Evolutionary conservation across 805 yeast species (phyloP).

Genomic region (Hanseniaspora occidentalis): DNA sequence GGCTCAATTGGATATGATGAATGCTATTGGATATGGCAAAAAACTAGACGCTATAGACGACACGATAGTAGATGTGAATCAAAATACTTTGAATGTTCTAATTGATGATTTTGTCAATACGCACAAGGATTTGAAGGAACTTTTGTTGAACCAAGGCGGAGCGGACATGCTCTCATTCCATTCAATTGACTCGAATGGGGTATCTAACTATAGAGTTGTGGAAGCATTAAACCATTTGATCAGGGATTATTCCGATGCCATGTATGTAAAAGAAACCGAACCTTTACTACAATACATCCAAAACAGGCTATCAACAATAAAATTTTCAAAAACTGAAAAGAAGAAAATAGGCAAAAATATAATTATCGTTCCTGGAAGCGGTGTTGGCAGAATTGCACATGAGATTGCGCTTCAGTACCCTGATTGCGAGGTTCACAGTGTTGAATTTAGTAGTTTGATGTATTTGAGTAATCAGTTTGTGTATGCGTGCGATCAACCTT

Average conservation of each 20-base stretch:
- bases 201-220: slow-evolving; percentile 34
- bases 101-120: neutral
- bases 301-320: slow-evolving; percentile 25
- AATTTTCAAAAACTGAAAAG: slow-evolving; percentile 13
- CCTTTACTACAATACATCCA: slow-evolving; percentile 44
- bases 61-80: neutral
- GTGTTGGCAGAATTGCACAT: slow-evolving; percentile 67
- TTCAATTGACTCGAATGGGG: neutral
- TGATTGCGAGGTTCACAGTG: slow-evolving; percentile 45
- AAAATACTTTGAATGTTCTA: neutral
- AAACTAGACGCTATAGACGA: slow-evolving; percentile 3
- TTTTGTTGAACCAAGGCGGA: neutral
- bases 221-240: slow-evolving; percentile 66
- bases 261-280: slow-evolving; percentile 35
- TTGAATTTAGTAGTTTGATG: slow-evolving; percentile 73
- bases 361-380: slow-evolving; percentile 78
- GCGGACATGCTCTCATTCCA: too few species aligned
- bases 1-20: neutral
- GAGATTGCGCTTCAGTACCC: slow-evolving; percentile 34
- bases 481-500: slow-evolving; percentile 22
- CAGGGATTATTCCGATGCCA: slow-evolving; percentile 56
- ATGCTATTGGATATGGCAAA: neutral
- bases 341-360: slow-evolving; percentile 28
- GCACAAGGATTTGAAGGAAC: neutral
- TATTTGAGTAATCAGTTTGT: slow-evolving; percentile 51